These are phyloP conservation scores for Cutaneotrichosporon spelunceum DNA, from an alignment of 1,284 basidiomycete species.

Conservation along the genomic window DNA sequence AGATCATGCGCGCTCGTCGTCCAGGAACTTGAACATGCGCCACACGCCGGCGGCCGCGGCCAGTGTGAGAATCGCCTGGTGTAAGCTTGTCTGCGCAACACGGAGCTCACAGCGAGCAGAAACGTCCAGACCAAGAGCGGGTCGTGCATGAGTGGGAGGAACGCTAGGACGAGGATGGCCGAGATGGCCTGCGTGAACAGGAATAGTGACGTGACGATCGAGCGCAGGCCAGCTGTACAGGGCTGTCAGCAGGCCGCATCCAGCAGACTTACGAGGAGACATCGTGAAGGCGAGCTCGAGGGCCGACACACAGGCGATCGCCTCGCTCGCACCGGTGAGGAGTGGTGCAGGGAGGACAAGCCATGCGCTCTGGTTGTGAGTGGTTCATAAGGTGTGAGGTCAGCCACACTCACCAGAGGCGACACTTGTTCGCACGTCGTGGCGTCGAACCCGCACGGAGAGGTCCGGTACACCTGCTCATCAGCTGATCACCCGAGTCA, in stretches of 20 bases:
- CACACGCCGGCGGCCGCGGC: constrained; percentile 23
- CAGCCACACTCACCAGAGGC: constrained; percentile 17
- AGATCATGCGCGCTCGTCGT: constrained; percentile 11
- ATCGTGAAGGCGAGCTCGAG: constrained; percentile 35
- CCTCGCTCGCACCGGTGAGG: constrained; percentile 30
- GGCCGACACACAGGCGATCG: constrained; percentile 30
- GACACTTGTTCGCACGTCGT: constrained; percentile 25
- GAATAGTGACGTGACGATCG: constrained; percentile 32
- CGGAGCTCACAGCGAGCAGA: constrained; percentile 25
- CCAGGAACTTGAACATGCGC: constrained; percentile 27
- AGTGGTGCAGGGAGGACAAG: constrained; percentile 28
- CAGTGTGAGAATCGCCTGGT: constrained; percentile 24
- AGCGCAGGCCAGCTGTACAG: constrained; percentile 25
- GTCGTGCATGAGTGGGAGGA: constrained; percentile 33
- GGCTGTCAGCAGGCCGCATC: neutral
- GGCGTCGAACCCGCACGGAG: constrained; percentile 50
- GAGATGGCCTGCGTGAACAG: constrained; percentile 31
- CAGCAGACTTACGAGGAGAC: constrained; percentile 28
- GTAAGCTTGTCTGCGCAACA: constrained; percentile 7
- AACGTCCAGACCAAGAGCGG: constrained; percentile 35
- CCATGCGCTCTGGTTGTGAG: constrained; percentile 31
- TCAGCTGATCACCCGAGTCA: constrained; percentile 28
- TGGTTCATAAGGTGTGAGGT: neutral
- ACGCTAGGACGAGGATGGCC: constrained; percentile 23
- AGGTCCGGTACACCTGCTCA: constrained; percentile 53